Conservation (phyloP, 306 rosid species). For the Inga leiocalycina region DNA sequence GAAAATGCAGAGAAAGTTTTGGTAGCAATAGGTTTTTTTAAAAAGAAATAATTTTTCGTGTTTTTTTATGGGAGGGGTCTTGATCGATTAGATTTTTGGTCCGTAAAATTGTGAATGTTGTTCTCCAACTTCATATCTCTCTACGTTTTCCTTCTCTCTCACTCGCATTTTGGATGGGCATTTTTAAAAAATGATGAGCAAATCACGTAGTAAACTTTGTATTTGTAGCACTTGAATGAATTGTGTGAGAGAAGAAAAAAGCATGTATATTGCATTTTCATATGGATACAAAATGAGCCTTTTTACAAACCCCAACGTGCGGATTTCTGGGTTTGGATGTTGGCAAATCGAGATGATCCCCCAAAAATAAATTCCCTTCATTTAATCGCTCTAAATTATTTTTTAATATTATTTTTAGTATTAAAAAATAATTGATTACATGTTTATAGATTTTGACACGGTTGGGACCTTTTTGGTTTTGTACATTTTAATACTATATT, state of each 20-base stretch:
- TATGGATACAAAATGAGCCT: conserved; percentile 11
- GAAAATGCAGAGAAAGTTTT: conserved; percentile 38
- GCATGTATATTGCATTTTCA: not conserved
- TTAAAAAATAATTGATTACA: not conserved
- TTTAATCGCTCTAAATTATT: not conserved
- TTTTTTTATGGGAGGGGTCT: not conserved
- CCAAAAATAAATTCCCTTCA: not conserved
- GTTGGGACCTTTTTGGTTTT: not conserved
- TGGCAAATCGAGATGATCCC: not conserved
- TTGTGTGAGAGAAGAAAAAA: not conserved
- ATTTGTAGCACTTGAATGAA: conserved; percentile 22
- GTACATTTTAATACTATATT: too few species aligned
- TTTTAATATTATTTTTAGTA: too few species aligned
- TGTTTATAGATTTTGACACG: not conserved
- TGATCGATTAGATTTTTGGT: not conserved
- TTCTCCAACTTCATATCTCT: conserved; percentile 22
- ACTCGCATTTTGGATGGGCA: conserved; percentile 42
- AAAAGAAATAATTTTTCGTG: too few species aligned
- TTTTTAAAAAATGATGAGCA: conserved; percentile 44
- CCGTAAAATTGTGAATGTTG: conserved; percentile 31
- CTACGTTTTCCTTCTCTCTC: not conserved
- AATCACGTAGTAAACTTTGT: conserved; percentile 36
- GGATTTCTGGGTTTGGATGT: not conserved
- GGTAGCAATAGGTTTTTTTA: conserved; percentile 19
- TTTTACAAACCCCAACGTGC: not conserved